These are phyloP conservation scores for Ophiostoma perfectum DNA, from an alignment of 2,329 filamentous ascomycete genomes.

Conservation along the genomic window DNA sequence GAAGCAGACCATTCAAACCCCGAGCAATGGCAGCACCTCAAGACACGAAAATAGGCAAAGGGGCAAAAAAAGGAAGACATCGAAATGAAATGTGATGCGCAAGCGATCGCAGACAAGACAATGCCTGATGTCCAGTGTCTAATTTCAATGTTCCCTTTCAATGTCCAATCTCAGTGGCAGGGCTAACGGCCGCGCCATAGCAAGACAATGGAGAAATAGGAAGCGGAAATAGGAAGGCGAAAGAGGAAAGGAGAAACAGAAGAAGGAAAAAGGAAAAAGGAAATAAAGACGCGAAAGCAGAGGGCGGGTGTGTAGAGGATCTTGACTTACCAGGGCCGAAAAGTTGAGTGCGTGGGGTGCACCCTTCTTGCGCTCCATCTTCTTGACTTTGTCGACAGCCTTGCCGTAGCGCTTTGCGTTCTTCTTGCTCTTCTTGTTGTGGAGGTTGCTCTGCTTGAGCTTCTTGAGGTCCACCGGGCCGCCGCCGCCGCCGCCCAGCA, in stretches of 20 bases:
- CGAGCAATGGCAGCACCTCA: background rate
- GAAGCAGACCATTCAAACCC: background rate
- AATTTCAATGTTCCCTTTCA: background rate
- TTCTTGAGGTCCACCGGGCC: conserved; percentile 64
- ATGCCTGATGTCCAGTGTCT: background rate
- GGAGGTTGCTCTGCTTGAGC: conserved; percentile 75
- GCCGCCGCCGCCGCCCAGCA: conserved; percentile 24
- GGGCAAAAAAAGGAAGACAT: background rate
- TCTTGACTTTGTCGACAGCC: conserved; percentile 76
- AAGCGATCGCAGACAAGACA: background rate
- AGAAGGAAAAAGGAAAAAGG: background rate
- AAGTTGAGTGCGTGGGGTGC: conserved; percentile 89
- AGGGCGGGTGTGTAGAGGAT: background rate
- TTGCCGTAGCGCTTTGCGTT: conserved; percentile 71
- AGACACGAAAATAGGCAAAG: background rate
- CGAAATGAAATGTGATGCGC: background rate
- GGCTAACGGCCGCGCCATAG: background rate
- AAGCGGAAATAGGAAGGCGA: background rate
- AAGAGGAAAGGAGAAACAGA: background rate
- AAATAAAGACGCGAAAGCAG: background rate
- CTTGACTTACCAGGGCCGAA: conserved; percentile 59
- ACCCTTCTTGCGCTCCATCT: conserved; percentile 79
- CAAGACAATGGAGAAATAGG: background rate
- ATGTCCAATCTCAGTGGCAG: background rate
- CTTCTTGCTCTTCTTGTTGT: conserved; percentile 97